These are phyloP conservation scores for Phytopythium ostracodes DNA, from an alignment of 352 stramenopile genomes.

Conservation along the genomic window DNA sequence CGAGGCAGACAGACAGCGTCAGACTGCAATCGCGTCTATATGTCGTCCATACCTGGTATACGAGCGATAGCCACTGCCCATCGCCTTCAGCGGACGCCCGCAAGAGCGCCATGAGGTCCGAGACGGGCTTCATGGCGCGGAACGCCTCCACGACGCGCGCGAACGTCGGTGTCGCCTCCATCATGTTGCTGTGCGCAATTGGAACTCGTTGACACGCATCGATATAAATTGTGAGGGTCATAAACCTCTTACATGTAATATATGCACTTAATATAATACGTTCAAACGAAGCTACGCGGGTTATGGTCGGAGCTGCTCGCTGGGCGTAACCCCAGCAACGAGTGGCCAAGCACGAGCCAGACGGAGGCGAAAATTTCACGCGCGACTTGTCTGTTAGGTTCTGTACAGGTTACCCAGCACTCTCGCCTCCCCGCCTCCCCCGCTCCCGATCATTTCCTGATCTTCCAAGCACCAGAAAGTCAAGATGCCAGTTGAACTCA, in stretches of 20 bases:
- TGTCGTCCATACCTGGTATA: slow-evolving; percentile 40
- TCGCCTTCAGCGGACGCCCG: slow-evolving; percentile 19
- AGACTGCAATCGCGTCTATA: too few relatives aligned
- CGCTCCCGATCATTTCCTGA: neutral
- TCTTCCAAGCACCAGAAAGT: neutral
- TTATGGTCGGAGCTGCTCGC: neutral
- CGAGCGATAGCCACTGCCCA: slow-evolving; percentile 41
- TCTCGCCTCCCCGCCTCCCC: too few relatives aligned
- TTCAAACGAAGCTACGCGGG: neutral
- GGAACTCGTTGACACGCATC: too few relatives aligned
- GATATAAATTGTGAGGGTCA: too few relatives aligned
- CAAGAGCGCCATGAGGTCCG: slow-evolving; percentile 32
- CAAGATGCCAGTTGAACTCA: slow-evolving; percentile 38
- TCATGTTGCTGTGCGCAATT: slow-evolving; percentile 5
- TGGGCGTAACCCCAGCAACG: neutral
- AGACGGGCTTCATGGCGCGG: slow-evolving; percentile 56
- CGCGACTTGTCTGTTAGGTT: neutral
- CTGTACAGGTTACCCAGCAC: too few relatives aligned
- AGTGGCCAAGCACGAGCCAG: neutral
- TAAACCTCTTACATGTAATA: too few relatives aligned
- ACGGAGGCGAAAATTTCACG: neutral
- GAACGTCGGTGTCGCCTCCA: slow-evolving; percentile 1
- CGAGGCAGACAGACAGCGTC: neutral
- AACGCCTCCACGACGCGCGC: slow-evolving; percentile 45
- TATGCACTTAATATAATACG: too few relatives aligned